Evolutionary conservation across 2,329 filamentous ascomycete species (phyloP).

Genomic region (Fusarium guadeloupense): DNA sequence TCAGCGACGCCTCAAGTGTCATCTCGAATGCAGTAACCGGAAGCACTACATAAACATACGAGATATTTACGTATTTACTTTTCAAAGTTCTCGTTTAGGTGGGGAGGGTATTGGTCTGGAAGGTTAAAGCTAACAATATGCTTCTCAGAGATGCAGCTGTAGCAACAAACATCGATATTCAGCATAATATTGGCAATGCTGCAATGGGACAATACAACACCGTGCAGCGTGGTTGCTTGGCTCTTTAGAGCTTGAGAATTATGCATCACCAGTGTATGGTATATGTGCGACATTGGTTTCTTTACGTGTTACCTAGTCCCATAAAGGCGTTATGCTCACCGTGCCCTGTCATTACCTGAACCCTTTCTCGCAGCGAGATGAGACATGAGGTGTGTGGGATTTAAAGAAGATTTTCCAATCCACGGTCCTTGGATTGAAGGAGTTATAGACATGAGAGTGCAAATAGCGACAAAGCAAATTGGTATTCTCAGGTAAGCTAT

Average conservation of each 20-base stretch:
- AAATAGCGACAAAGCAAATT: constrained; percentile 7
- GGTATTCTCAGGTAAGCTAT: constrained; percentile 6
- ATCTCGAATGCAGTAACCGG: constrained; percentile 6
- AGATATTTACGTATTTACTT: constrained; percentile 6
- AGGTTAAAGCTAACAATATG: not conserved
- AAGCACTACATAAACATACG: constrained; percentile 2
- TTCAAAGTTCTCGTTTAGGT: not conserved
- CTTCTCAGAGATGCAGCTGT: not conserved
- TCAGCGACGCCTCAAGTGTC: constrained; percentile 11
- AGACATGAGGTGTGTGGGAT: constrained; percentile 20
- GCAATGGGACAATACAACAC: not conserved
- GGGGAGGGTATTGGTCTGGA: not conserved
- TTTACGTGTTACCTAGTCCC: constrained; percentile 15
- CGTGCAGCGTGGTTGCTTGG: not conserved
- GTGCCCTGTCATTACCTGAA: constrained; percentile 12
- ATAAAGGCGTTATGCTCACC: constrained; percentile 4
- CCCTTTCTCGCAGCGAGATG: constrained; percentile 17
- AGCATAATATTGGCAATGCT: constrained; percentile 4
- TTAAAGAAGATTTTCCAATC: constrained; percentile 13
- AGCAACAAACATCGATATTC: not conserved
- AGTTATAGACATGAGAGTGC: constrained; percentile 15
- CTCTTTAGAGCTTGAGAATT: not conserved
- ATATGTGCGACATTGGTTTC: constrained; percentile 12
- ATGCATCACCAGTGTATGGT: constrained; percentile 1
- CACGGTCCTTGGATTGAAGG: not conserved